Base-by-base conservation (phyloP, 2,329 filamentous ascomycete genomes). In the Ascochyta clinopodiicola region DNA sequence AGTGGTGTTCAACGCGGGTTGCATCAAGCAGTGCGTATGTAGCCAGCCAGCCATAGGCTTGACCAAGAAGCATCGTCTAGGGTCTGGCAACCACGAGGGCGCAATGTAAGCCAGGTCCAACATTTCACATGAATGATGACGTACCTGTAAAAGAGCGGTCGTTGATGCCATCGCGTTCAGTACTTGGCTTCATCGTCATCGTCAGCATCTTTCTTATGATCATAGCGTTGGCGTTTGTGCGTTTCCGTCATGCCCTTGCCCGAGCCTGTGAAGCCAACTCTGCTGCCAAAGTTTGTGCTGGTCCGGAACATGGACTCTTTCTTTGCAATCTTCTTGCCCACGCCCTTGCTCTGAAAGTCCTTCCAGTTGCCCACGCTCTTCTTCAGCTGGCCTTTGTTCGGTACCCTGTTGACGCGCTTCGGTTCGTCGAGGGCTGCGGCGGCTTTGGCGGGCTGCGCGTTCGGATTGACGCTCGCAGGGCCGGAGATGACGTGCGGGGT, bases 231-330 rank as follows among this genome's bases (percentile, higher is more conserved):
- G 70, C 93, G 85, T 59, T 88, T 87, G 43, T 87, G 86, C 73
- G 97, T 95, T 77, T 96, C 97, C 67, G 92, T 90, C 95, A 98
- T 98, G 63, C 89, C 84, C 77, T 96, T 92, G 56, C 95, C 95
- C 50, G 93, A 97, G 59, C 95, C 95, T 8, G 92, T 96, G 72
- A 99, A 97, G 31, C 95, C 95, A 71, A 99, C 95, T 89, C 92
- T 86, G 54, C 90, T 93, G 69, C 91, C 86, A 22, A 95, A 84
- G 58, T 91, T 88, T 29, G 96, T 92, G 0, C 92, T 92, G 2
- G 93, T 97, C 42, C 93, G 88, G 75, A 97, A 97, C 93, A 97
- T 97, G 82, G 92, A 96, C 44, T 96, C 91, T 78, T 96, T 96
- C 80, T 94, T 94, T 72, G 91, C 93, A n/a, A 80, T 78, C 56